Evolutionary conservation across 2,329 filamentous ascomycete species (phyloP).

Genomic region (Ophiostoma sp.): DNA sequence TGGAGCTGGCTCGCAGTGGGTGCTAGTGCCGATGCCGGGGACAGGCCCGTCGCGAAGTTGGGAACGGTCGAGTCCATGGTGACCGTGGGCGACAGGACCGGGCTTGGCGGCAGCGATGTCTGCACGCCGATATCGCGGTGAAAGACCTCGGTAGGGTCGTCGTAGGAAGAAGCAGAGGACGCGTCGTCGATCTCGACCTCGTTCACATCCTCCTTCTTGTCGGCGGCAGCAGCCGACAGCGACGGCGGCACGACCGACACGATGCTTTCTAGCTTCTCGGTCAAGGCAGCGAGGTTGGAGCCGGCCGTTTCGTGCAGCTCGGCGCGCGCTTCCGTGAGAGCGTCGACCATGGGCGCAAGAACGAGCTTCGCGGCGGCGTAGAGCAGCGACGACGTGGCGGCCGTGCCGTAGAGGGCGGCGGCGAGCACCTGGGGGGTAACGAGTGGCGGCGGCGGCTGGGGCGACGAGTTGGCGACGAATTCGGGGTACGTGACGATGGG

Average conservation of each 20-base stretch:
- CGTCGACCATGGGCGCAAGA: constrained; percentile 56
- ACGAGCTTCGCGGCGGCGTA: constrained; percentile 68
- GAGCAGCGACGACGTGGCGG: constrained; percentile 54
- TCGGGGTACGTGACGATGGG: constrained; percentile 67
- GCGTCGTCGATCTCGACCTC: constrained; percentile 30
- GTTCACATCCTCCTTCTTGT: not conserved
- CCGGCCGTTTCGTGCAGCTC: constrained; percentile 48
- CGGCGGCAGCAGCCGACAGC: not conserved
- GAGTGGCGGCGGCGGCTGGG: constrained; percentile 51
- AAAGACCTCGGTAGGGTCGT: constrained; percentile 71
- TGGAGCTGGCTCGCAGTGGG: constrained; percentile 14
- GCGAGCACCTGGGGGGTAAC: constrained; percentile 55
- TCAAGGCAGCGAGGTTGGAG: constrained; percentile 42
- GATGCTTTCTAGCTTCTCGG: constrained; percentile 47
- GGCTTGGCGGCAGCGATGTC: constrained; percentile 53
- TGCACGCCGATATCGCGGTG: constrained; percentile 77
- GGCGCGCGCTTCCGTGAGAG: constrained; percentile 46
- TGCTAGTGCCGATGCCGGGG: not conserved
- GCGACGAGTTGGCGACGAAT: constrained; percentile 53
- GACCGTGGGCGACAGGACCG: constrained; percentile 27
- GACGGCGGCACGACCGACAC: constrained; percentile 56
- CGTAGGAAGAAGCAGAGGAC: constrained; percentile 41
- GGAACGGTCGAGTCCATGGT: constrained; percentile 21
- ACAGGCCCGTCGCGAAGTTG: not conserved
- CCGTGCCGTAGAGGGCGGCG: constrained; percentile 54